Base-by-base conservation (phyloP, 2,329 filamentous ascomycete species). In the Penicillium sp. region DNA sequence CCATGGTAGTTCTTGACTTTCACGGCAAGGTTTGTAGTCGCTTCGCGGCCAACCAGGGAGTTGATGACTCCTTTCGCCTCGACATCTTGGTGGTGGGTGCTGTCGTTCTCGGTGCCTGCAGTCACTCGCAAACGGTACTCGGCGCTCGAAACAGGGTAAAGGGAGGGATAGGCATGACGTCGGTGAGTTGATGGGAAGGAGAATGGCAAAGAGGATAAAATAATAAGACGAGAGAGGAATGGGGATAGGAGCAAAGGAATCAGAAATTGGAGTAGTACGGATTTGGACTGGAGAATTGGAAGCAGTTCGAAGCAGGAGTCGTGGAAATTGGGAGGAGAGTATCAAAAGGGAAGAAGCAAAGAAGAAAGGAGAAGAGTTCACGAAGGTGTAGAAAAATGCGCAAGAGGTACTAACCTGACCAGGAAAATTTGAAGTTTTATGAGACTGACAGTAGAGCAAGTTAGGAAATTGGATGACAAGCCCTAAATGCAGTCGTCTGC, bases 41-140 rank as follows among this genome's bases (percentile, higher is more conserved):
- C 82, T 53, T 84, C 79, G 8, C 85, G 77, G 44, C 83, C 87
- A 22, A 82, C 80, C 64, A 97, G 85, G 23, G 75, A 77, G 1
- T 89, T 69, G 0, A 86, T 82, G 55, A 84, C 73, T 11, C 79
- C 81, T 76, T 97, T 97, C 70, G 97, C 89, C 3, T 83, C 82
- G 9, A 97, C 86, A 26, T 85, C 77, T 57, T 86, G 76, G 66
- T 96, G 92, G n/a, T 83, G 82, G n/a, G 80, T 74, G 31, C 81
- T 74, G 69, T 94, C 85, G 75, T 97, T 96, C 60, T 79, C 79
- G 1, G 89, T 81, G 2, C 93, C 93, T 1, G 90, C 90, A 0
- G 91, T 95, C 53, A 97, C 87, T 62, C 84, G 85, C 58, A 97
- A 82, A 49, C 90, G 82, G 73, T 94, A 96, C 37, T 67, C 62